Conservation (phyloP, 164 flowering plant species). For the Magnolia kwangsiensis region DNA sequence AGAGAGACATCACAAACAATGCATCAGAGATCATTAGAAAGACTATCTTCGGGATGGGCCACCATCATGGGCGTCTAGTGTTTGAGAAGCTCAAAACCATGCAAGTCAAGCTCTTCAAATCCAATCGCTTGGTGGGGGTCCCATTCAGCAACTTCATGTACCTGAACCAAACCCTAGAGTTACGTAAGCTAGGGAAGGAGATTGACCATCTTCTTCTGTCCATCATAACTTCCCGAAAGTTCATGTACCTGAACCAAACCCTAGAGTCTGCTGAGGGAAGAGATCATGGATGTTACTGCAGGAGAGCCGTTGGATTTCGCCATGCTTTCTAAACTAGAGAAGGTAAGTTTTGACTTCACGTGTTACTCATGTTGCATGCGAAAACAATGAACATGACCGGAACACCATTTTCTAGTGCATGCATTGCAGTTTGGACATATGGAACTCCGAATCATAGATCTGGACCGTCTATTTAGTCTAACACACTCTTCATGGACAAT, state of each 20-base stretch:
- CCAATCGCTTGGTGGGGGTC: conserved; percentile 72
- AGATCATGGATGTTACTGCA: conserved; percentile 5
- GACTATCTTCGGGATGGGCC: conserved; percentile 62
- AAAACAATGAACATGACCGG: too few relatives aligned
- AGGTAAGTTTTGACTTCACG: conserved; percentile 42
- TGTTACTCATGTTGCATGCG: not conserved
- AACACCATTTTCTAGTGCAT: not conserved
- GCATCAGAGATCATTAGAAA: conserved; percentile 78
- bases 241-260: not conserved
- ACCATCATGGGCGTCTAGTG: conserved; percentile 38
- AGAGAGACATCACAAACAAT: conserved; percentile 37
- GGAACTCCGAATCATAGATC: too few relatives aligned
- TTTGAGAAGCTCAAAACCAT: conserved; percentile 55
- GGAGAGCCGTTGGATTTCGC: conserved; percentile 15
- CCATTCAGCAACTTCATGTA: conserved; percentile 54
- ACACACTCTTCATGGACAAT: too few relatives aligned
- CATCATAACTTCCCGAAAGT: conserved; percentile 41
- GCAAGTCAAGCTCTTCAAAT: conserved; percentile 58
- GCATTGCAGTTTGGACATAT: not conserved
- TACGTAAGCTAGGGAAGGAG: conserved; percentile 59
- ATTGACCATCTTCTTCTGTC: conserved; percentile 59
- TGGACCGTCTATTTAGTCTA: too few relatives aligned
- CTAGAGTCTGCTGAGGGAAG: conserved; percentile 6
- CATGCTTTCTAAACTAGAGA: conserved; percentile 51
- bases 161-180: conserved; percentile 39